Evolutionary conservation across 352 stramenopile genomes (phyloP).

Genomic region (Globisporangium orthogonon): DNA sequence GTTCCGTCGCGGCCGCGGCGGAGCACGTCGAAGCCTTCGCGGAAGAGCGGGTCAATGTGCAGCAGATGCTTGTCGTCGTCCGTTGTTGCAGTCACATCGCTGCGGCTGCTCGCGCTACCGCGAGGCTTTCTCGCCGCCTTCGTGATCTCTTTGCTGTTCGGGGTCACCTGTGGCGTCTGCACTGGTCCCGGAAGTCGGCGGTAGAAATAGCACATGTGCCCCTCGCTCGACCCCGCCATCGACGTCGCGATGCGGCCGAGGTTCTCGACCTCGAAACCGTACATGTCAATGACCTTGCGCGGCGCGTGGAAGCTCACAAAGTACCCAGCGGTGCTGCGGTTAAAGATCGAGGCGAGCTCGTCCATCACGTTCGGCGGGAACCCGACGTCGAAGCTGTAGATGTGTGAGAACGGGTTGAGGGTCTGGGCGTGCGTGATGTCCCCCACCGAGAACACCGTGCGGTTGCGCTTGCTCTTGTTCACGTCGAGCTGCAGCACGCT

Average conservation of each 20-base stretch:
- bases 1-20: conserved; percentile 68
- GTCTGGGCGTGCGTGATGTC: conserved; percentile 93
- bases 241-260: conserved; percentile 86
- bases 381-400: conserved; percentile 98
- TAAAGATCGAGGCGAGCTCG: conserved; percentile 92
- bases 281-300: conserved; percentile 89
- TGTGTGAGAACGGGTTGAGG: conserved; percentile 96
- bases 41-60: conserved; percentile 76
- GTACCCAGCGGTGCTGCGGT: conserved; percentile 83
- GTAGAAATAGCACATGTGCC: conserved; percentile 97
- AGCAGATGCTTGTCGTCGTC: conserved; percentile 13
- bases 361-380: conserved; percentile 95
- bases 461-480: conserved; percentile 45
- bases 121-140: conserved; percentile 7
- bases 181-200: conserved; percentile 21
- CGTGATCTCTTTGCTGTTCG: conserved; percentile 21
- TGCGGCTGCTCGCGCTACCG: not conserved
- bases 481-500: conserved; percentile 75
- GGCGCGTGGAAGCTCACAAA: conserved; percentile 95
- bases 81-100: not conserved
- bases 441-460: conserved; percentile 88
- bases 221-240: conserved; percentile 95
- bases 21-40: conserved; percentile 68
- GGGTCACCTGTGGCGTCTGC: conserved; percentile 4
- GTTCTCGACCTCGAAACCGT: conserved; percentile 91